Conservation (phyloP, 2,329 filamentous ascomycete genomes). For the Epichloe elymi region DNA sequence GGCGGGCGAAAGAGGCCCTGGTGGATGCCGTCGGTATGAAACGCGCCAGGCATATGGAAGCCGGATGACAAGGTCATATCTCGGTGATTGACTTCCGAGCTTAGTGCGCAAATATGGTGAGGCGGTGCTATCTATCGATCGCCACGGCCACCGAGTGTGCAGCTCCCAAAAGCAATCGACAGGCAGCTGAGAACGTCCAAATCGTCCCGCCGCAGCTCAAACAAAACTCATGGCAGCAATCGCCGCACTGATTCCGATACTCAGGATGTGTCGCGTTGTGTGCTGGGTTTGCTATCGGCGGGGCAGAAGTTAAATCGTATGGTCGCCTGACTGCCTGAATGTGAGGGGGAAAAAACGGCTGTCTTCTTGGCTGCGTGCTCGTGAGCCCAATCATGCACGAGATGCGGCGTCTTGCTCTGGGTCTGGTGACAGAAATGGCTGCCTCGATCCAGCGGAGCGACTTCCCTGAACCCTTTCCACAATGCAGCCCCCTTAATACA, state of each 20-base stretch:
- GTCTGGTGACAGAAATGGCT: background rate
- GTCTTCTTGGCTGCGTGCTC: slow-evolving; percentile 1
- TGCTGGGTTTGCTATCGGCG: background rate
- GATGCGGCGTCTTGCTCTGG: background rate
- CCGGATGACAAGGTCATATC: slow-evolving; percentile 7
- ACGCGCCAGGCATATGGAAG: slow-evolving; percentile 24
- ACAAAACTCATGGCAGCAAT: background rate
- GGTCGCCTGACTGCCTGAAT: background rate
- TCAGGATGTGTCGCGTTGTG: background rate
- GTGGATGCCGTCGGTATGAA: slow-evolving; percentile 25
- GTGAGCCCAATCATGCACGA: slow-evolving; percentile 2
- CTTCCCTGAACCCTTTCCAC: background rate
- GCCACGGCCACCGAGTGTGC: background rate
- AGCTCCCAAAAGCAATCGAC: no score
- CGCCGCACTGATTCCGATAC: background rate
- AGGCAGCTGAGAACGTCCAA: background rate
- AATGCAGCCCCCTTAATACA: background rate
- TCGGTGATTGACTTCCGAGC: background rate
- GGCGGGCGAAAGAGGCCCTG: slow-evolving; percentile 35
- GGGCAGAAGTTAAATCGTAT: background rate
- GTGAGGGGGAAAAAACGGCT: no score
- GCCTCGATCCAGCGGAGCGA: background rate
- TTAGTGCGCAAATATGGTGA: background rate
- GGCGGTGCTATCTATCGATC: background rate
- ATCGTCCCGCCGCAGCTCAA: background rate